A percentile compares a stretch with the other conserved stretches of the same genome.
Evolutionary conservation across 148 eudicot genomes (phyloP).

Genomic region (Polygonum aviculare): DNA sequence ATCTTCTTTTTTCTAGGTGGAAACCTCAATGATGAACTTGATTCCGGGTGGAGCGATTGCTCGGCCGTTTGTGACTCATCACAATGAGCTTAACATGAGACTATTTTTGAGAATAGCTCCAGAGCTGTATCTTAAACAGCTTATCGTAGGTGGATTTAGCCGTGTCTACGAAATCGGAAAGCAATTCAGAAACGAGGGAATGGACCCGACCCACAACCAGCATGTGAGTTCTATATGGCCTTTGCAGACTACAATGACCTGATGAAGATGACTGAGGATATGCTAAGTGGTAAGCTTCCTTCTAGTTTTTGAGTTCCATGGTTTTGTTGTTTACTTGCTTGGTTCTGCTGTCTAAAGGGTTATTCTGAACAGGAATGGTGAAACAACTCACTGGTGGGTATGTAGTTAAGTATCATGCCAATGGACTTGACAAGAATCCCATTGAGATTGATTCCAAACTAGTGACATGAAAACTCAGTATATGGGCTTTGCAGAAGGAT

Average conservation of each 20-base stretch:
- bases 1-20: conserved; percentile 38
- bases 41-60: conserved; percentile 98
- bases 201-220: conserved; percentile 89
- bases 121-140: conserved; percentile 90
- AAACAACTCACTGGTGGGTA: conserved; percentile 88
- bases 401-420: conserved; percentile 69
- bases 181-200: conserved; percentile 93
- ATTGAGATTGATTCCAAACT: conserved; percentile 54
- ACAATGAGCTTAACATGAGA: conserved; percentile 84
- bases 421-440: conserved; percentile 70
- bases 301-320: background rate
- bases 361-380: conserved; percentile 60
- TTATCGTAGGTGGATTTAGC: conserved; percentile 84
- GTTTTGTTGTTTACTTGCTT: background rate
- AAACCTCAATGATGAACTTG: conserved; percentile 97
- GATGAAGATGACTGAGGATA: conserved; percentile 78
- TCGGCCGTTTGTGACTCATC: conserved; percentile 92
- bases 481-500: conserved; percentile 38
- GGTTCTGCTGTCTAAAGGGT: conserved; percentile 1
- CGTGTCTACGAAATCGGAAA: conserved; percentile 97
- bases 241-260: conserved; percentile 93
- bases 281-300: conserved; percentile 70
- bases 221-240: conserved; percentile 97
- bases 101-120: conserved; percentile 93
- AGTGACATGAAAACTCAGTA: background rate